A percentile compares a stretch with the other conserved stretches of the same genome.
Evolutionary conservation across 2,329 filamentous ascomycete species (phyloP).

Genomic region (Penicillium sp.): DNA sequence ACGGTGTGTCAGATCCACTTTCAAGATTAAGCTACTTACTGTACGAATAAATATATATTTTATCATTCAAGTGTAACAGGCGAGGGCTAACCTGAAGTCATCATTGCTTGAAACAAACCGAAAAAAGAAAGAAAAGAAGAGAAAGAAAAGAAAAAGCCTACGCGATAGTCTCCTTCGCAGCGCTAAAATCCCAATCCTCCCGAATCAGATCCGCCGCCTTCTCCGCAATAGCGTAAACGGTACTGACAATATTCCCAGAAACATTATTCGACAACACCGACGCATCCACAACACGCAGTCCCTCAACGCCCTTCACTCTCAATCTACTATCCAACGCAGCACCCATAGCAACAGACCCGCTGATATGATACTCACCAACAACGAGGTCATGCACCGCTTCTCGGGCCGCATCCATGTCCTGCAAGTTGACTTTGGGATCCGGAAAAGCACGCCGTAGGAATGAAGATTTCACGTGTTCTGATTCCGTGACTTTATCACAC

Average conservation of each 20-base stretch:
- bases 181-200: constrained; percentile 16
- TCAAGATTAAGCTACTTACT: too few relatives aligned
- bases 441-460: constrained; percentile 9
- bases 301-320: constrained; percentile 22
- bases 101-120: not conserved
- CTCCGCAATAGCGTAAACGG: constrained; percentile 30
- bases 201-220: constrained; percentile 30
- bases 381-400: constrained; percentile 10
- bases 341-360: constrained; percentile 26
- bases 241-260: constrained; percentile 24
- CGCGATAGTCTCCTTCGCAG: not conserved
- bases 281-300: constrained; percentile 24
- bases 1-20: too few relatives aligned
- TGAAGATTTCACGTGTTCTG: constrained; percentile 6
- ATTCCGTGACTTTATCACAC: constrained; percentile 10
- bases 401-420: constrained; percentile 10
- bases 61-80: not conserved
- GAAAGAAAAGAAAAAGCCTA: not conserved
- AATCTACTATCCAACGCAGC: constrained; percentile 24
- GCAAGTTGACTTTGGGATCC: constrained; percentile 8
- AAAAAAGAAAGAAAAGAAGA: not conserved
- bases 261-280: constrained; percentile 26
- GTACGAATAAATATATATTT: not conserved
- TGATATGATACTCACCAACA: constrained; percentile 15
- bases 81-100: too few relatives aligned